phyloP scores from a whole-genome alignment of 1,139 yeast species.

The Geotrichum australiense region DNA sequence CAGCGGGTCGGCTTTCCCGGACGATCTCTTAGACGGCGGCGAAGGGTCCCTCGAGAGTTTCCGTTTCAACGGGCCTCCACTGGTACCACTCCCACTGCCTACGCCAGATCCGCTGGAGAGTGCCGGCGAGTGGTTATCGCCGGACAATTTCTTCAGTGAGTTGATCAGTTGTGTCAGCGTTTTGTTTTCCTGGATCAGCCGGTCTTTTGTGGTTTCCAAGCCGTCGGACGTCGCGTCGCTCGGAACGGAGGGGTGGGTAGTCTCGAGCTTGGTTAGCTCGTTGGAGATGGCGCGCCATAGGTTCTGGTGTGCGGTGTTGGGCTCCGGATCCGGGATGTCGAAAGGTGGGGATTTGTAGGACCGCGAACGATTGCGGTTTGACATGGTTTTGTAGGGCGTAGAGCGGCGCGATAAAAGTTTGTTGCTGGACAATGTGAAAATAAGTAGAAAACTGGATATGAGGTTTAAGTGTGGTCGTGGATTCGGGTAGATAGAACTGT shows the following conservation, averaged over 20 bases:
- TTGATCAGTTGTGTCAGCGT: constrained; percentile 14
- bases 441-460: no score
- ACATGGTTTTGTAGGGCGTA: no score
- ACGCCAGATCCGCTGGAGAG: neutral
- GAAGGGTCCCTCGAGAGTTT: constrained; percentile 3
- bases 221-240: constrained; percentile 10
- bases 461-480: no score
- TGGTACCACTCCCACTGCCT: neutral
- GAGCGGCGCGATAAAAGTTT: no score
- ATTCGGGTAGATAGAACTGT: no score
- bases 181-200: constrained; percentile 16
- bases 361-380: constrained; percentile 10
- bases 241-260: constrained; percentile 5
- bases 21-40: constrained; percentile 2
- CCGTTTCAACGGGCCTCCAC: constrained; percentile 3
- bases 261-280: constrained; percentile 16
- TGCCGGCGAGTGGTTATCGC: constrained; percentile 5
- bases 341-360: constrained; percentile 12
- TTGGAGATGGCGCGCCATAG: constrained; percentile 19
- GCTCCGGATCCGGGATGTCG: constrained; percentile 7
- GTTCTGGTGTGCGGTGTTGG: constrained; percentile 15
- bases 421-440: no score
- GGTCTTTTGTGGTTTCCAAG: constrained; percentile 8
- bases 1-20: constrained; percentile 8
- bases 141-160: constrained; percentile 15